These are phyloP conservation scores for Funneliformis geosporum DNA, from an alignment of 192 early-diverging fungal genomes.

Conservation along the genomic window DNA sequence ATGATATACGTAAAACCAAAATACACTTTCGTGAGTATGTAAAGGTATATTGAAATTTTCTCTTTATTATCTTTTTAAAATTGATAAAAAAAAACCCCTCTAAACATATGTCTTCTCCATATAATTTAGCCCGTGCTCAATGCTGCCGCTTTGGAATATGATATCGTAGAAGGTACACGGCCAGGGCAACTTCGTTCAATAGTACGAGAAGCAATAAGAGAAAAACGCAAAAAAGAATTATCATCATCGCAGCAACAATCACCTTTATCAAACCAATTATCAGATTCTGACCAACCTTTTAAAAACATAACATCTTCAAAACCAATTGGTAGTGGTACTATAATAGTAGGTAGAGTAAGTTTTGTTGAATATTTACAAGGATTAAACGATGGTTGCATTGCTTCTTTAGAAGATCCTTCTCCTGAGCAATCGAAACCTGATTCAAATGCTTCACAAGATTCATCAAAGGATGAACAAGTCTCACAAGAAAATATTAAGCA, in stretches of 20 bases:
- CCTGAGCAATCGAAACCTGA: slow-evolving; percentile 7
- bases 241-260: slow-evolving; percentile 18
- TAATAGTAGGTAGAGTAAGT: slow-evolving; percentile 44
- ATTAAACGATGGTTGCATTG: slow-evolving; percentile 43
- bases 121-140: slow-evolving; percentile 45
- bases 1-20: slow-evolving; percentile 48
- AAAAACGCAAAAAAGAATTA: slow-evolving; percentile 40
- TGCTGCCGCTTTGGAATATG: slow-evolving; percentile 50
- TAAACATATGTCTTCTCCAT: too few relatives aligned
- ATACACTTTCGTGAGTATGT: slow-evolving; percentile 46
- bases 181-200: slow-evolving; percentile 43
- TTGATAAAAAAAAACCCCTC: too few relatives aligned
- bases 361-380: slow-evolving; percentile 43
- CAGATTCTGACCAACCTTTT: background rate
- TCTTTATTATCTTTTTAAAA: background rate
- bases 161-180: slow-evolving; percentile 40
- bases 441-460: slow-evolving; percentile 9
- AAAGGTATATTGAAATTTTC: slow-evolving; percentile 32
- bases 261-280: background rate
- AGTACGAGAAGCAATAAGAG: slow-evolving; percentile 43
- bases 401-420: slow-evolving; percentile 40
- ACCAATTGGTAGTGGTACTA: slow-evolving; percentile 38
- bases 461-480: background rate
- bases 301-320: slow-evolving; percentile 17
- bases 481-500: too few relatives aligned